Percentiles rank a stretch among this genome's conserved stretches.
Conservation (phyloP, 257 asterid genomes). For the Lycium ferocissimum region DNA sequence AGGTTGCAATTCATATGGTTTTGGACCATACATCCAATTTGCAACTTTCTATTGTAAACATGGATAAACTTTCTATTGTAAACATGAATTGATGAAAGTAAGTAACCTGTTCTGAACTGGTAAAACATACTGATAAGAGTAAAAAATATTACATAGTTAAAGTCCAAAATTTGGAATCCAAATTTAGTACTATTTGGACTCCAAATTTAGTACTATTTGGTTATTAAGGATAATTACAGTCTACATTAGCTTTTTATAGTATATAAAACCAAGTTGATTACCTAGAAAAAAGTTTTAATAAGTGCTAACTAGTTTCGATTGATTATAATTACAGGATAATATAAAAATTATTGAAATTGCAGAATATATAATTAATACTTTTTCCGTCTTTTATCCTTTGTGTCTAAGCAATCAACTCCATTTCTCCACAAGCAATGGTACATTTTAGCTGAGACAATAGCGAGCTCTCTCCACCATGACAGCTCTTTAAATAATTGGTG, state of each 20-base stretch:
- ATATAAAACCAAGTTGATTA: not conserved
- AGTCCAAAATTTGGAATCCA: not conserved
- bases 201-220: not conserved
- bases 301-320: not conserved
- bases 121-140: not conserved
- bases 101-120: not conserved
- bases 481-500: not conserved
- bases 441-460: not conserved
- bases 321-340: not conserved
- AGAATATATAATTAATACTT: not conserved
- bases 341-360: not conserved
- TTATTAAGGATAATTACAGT: not conserved
- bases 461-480: conserved; percentile 11
- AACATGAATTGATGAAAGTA: not conserved
- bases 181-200: not conserved
- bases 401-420: not conserved
- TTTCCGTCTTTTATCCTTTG: not conserved
- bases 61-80: not conserved
- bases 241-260: not conserved
- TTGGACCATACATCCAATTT: too few species aligned
- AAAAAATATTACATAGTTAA: not conserved
- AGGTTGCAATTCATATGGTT: not conserved
- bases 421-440: not conserved
- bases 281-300: not conserved
- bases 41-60: not conserved